Evolutionary conservation across 352 stramenopile species (phyloP).

Genomic region (Phytophthora crassamura): DNA sequence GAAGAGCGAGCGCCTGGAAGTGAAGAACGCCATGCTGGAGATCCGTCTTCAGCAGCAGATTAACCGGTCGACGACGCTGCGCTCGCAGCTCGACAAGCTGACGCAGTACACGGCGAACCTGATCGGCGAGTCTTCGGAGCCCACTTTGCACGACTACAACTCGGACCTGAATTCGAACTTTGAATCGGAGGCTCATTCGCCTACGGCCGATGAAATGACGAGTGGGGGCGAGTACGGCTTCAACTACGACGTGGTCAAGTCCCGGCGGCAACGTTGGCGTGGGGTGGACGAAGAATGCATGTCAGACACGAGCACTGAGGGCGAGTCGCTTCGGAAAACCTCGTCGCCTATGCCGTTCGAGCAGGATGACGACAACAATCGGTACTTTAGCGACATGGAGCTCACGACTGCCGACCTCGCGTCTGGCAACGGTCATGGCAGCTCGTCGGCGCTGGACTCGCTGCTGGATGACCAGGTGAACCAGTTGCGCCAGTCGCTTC

Average conservation of each 20-base stretch:
- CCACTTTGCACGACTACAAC: conserved; percentile 52
- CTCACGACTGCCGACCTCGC: conserved; percentile 39
- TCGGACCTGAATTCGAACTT: conserved; percentile 61
- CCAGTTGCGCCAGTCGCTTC: conserved; percentile 36
- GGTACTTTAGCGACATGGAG: conserved; percentile 34
- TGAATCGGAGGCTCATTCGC: conserved; percentile 51
- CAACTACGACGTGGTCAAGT: conserved; percentile 51
- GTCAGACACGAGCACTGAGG: conserved; percentile 63
- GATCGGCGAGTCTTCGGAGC: conserved; percentile 63
- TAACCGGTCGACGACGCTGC: conserved; percentile 65
- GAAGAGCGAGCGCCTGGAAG: conserved; percentile 58
- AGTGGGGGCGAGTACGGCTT: conserved; percentile 48
- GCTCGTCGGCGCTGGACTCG: conserved; percentile 27
- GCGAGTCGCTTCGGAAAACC: conserved; percentile 41
- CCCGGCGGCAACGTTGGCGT: conserved; percentile 37
- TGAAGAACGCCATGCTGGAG: conserved; percentile 70
- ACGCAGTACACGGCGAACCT: conserved; percentile 77
- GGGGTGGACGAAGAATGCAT: conserved; percentile 63
- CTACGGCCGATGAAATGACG: conserved; percentile 45
- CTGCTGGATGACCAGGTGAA: conserved; percentile 42
- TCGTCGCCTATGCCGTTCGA: conserved; percentile 33
- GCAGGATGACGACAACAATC: conserved; percentile 39
- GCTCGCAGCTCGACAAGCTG: conserved; percentile 71
- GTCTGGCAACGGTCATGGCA: conserved; percentile 21
- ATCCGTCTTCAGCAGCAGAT: conserved; percentile 72